Evolutionary conservation across 2,329 filamentous ascomycete species (phyloP).

Genomic region (Simplicillium aogashimaense): DNA sequence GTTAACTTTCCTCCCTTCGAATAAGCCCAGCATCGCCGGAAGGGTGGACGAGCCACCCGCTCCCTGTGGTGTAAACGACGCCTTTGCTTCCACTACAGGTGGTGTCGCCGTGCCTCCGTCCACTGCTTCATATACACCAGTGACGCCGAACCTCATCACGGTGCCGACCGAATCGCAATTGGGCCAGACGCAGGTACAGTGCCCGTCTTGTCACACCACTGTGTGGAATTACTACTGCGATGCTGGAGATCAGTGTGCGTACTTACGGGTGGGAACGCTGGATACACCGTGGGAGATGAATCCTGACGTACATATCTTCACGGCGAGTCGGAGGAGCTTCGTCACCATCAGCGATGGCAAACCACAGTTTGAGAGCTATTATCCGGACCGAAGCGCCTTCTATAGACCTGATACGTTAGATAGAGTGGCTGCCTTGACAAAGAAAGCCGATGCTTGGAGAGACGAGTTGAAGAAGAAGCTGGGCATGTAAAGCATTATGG

Average conservation of each 20-base stretch:
- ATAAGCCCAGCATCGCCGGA: slow-evolving; percentile 12
- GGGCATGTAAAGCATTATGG: neutral
- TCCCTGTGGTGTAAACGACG: slow-evolving; percentile 4
- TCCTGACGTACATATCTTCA: slow-evolving; percentile 36
- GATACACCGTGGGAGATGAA: slow-evolving; percentile 24
- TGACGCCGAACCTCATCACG: slow-evolving; percentile 12
- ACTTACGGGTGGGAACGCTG: slow-evolving; percentile 33
- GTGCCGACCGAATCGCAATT: slow-evolving; percentile 28
- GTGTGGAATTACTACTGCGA: slow-evolving; percentile 32
- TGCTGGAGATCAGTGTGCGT: slow-evolving; percentile 19
- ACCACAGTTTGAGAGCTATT: slow-evolving; percentile 25
- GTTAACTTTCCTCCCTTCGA: slow-evolving; percentile 20
- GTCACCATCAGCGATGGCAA: slow-evolving; percentile 23
- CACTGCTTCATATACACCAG: neutral
- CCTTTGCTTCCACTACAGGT: slow-evolving; percentile 12
- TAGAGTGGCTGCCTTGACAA: slow-evolving; percentile 16
- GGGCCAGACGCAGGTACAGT: slow-evolving; percentile 30
- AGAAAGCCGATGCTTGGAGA: slow-evolving; percentile 10
- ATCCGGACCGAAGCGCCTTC: slow-evolving; percentile 18
- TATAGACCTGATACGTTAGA: slow-evolving; percentile 22
- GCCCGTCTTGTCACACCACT: slow-evolving; percentile 28
- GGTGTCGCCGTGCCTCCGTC: slow-evolving; percentile 3
- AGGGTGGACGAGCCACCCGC: neutral
- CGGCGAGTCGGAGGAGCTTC: slow-evolving; percentile 26
- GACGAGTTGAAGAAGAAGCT: slow-evolving; percentile 8